phyloP scores from a whole-genome alignment of 352 stramenopile genomes.

The Hyaloperonospora brassicae region DNA sequence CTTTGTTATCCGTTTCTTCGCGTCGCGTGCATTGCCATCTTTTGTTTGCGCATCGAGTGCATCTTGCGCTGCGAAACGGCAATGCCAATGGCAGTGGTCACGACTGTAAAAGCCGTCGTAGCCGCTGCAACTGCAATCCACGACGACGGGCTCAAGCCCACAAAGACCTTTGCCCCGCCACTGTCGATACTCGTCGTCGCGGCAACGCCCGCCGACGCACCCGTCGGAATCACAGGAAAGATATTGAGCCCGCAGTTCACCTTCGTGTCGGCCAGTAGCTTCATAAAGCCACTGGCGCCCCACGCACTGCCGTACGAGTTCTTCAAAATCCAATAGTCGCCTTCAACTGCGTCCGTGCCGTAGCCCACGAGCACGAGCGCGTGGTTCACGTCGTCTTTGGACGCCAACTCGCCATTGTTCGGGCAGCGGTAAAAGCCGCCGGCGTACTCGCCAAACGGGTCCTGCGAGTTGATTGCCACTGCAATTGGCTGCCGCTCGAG shows the following conservation, averaged over 20 bases:
- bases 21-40: conserved; percentile 30
- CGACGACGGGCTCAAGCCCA: conserved; percentile 37
- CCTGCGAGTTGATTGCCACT: conserved; percentile 68
- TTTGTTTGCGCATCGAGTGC: conserved; percentile 43
- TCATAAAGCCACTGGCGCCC: conserved; percentile 59
- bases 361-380: conserved; percentile 71
- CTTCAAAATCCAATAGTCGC: conserved; percentile 80
- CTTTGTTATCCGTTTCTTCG: conserved; percentile 16
- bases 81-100: conserved; percentile 44
- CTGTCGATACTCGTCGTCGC: conserved; percentile 44
- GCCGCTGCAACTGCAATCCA: conserved; percentile 58
- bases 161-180: conserved; percentile 52
- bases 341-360: conserved; percentile 39
- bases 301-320: conserved; percentile 72
- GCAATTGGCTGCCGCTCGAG: conserved; percentile 60
- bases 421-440: conserved; percentile 63
- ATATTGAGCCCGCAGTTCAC: conserved; percentile 75
- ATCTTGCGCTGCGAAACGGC: conserved; percentile 36
- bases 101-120: conserved; percentile 41
- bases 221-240: conserved; percentile 60
- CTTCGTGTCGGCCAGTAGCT: conserved; percentile 56
- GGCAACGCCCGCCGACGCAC: conserved; percentile 38
- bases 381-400: conserved; percentile 68
- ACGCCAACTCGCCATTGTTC: conserved; percentile 51
- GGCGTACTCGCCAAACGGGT: conserved; percentile 63